A percentile compares a stretch with the other conserved stretches of the same genome.
Conservation (phyloP, 164 flowering plant species). For the Berberis thunbergii region DNA sequence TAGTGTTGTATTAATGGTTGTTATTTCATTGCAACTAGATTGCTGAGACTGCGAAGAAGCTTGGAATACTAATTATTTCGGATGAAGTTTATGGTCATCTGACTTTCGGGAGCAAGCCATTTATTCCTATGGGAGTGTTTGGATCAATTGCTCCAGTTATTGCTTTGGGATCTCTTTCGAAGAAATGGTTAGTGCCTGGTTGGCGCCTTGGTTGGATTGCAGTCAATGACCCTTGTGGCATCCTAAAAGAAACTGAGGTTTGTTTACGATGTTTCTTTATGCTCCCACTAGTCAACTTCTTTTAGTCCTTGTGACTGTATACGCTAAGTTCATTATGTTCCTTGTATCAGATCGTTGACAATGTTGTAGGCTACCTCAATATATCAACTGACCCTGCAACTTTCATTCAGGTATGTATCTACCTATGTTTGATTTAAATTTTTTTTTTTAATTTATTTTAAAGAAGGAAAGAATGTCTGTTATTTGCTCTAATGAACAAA, state of each 20-base stretch:
- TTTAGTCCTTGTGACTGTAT: not conserved
- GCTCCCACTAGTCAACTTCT: not conserved
- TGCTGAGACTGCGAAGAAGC: constrained; percentile 56
- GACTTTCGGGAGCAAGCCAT: constrained; percentile 54
- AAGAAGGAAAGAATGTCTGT: too few species aligned
- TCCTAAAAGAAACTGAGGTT: constrained; percentile 53
- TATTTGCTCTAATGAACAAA: too few species aligned
- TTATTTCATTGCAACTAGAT: constrained; percentile 20
- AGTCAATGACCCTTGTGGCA: constrained; percentile 28
- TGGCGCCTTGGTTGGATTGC: constrained; percentile 91
- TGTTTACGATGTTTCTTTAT: not conserved
- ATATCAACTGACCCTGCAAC: constrained; percentile 77
- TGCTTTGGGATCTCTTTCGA: constrained; percentile 78
- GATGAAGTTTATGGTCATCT: constrained; percentile 89
- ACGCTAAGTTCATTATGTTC: not conserved
- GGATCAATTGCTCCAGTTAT: constrained; percentile 65
- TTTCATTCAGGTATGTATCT: constrained; percentile 56
- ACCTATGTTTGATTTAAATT: too few species aligned
- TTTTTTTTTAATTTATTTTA: too few species aligned
- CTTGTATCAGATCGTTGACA: constrained; percentile 39
- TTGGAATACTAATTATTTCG: constrained; percentile 49
- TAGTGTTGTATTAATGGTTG: not conserved
- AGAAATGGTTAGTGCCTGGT: constrained; percentile 92
- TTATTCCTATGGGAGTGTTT: constrained; percentile 81
- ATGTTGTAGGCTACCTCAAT: constrained; percentile 55